A percentile compares a stretch with the other conserved stretches of the same genome.
Conservation (phyloP, 441 rosid species). For the Iberis amara region DNA sequence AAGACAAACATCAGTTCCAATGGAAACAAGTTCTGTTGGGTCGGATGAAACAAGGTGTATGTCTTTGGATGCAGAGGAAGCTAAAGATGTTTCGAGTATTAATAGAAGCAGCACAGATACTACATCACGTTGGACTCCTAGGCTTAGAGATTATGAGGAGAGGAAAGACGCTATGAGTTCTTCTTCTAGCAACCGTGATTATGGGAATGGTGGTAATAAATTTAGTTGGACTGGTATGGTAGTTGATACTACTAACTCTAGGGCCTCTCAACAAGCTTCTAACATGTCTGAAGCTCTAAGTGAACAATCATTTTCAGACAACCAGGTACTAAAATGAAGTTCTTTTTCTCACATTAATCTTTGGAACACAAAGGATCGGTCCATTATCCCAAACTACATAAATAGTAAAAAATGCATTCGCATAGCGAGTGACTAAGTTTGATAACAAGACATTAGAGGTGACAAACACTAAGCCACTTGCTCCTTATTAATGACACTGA, state of each 20-base stretch:
- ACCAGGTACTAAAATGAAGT: conserved; percentile 37
- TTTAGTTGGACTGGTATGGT: conserved; percentile 34
- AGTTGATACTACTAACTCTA: conserved; percentile 37
- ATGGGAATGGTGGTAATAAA: conserved; percentile 22
- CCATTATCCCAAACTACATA: too few relatives aligned
- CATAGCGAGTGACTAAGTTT: too few relatives aligned
- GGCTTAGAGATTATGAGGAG: conserved; percentile 36
- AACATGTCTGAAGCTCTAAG: conserved; percentile 43
- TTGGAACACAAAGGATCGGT: too few relatives aligned
- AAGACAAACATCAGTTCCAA: conserved; percentile 28
- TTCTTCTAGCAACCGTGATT: conserved; percentile 38
- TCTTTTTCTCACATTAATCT: too few relatives aligned
- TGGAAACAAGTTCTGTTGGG: conserved; percentile 34
- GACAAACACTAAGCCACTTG: too few relatives aligned
- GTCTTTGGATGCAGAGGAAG: conserved; percentile 37
- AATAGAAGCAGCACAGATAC: conserved; percentile 35
- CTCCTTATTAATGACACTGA: neutral
- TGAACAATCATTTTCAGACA: conserved; percentile 40
- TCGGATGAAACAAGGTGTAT: conserved; percentile 32
- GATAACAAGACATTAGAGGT: too few relatives aligned
- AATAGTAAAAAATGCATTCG: too few relatives aligned
- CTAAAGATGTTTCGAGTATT: conserved; percentile 30
- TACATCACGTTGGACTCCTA: conserved; percentile 33
- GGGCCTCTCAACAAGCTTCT: conserved; percentile 55
- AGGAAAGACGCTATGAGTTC: conserved; percentile 37